Base-by-base conservation (phyloP, 805 yeast genomes). In the Kodamaea jinghongensis region DNA sequence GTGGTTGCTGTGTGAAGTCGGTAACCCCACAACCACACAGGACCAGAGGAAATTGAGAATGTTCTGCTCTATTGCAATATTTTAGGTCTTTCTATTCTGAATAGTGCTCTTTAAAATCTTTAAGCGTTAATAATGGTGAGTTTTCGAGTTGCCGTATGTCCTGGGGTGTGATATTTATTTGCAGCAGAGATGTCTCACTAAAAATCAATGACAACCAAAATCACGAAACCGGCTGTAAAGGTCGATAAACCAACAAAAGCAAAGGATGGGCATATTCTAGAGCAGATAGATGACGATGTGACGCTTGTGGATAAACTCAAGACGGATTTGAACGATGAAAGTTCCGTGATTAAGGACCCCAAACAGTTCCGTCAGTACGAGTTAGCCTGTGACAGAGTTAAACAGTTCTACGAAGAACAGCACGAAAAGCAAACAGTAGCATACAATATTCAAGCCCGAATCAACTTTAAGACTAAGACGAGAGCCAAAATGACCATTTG, bases 371-470 rank as follows among this genome's bases (percentile, higher is more conserved):
- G 89, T 33, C 86, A 81, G 49, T 82, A 81, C 50, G 86, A 81
- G 47, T 63, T 80, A 30, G 87, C 87, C 0, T 76, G 81, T 52
- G 83, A 78, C 48, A 63, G 86, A 43, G 88, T 82, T 31, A 79
- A 79, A 48, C 70, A 67, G 37, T 82, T 82, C 51, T 82, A 82
- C 56, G 72, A 68, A 48, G 86, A 80, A 45, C 89, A 82, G 50
- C 89, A 82, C 52, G 76, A 70, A 42, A 73, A 73, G 46, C 88
- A 82, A 58, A 81, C 88, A 0, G 86, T 82, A 27, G 86, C 86
- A 0, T 82, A 79, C 55, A 82, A 82, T 50, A 68, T 82, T 26
- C 85, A 82, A 52, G 87, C 87, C 0, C 60, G 89, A 29, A 78
- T 82, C 36, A 81, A 80, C 56, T 82, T 82, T 65, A 81, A 81